A percentile compares a stretch with the other conserved stretches of the same genome.
Conservation (phyloP, 768 basidiomycete species). For the Calocera cornea region DNA sequence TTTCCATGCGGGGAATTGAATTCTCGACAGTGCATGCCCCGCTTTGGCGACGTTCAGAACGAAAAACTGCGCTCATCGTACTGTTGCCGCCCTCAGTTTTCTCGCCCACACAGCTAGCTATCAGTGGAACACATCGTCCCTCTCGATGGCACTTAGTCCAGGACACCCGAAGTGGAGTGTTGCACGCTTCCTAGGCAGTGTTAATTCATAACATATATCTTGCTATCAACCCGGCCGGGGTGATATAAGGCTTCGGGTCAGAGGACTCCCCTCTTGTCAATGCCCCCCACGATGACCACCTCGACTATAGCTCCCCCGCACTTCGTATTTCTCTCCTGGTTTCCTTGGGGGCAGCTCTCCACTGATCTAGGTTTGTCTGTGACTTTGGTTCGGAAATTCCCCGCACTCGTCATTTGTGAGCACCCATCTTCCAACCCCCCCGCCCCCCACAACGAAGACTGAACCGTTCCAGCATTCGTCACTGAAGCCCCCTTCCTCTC, state of each 20-base stretch:
- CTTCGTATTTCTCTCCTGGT: not conserved
- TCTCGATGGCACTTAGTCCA: no score
- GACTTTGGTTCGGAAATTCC: not conserved
- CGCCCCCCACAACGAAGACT: not conserved
- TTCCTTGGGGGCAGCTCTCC: not conserved
- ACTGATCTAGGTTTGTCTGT: not conserved
- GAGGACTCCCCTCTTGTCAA: not conserved
- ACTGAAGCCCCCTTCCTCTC: not conserved
- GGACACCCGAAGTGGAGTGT: no score
- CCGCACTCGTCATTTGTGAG: not conserved
- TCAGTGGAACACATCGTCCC: no score
- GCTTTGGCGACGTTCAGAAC: no score
- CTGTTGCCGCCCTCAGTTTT: no score
- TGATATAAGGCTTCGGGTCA: not conserved
- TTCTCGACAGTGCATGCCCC: no score
- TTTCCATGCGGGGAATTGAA: no score
- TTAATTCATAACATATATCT: no score
- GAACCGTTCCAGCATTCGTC: not conserved
- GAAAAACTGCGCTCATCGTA: no score
- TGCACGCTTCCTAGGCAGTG: no score
- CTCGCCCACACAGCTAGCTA: no score
- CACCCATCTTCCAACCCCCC: not conserved
- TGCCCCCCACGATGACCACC: not conserved
- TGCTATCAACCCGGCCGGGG: no score
- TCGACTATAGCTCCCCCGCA: not conserved